Base-by-base conservation (phyloP, 345 rosid genomes). In the Geranium brycei region DNA sequence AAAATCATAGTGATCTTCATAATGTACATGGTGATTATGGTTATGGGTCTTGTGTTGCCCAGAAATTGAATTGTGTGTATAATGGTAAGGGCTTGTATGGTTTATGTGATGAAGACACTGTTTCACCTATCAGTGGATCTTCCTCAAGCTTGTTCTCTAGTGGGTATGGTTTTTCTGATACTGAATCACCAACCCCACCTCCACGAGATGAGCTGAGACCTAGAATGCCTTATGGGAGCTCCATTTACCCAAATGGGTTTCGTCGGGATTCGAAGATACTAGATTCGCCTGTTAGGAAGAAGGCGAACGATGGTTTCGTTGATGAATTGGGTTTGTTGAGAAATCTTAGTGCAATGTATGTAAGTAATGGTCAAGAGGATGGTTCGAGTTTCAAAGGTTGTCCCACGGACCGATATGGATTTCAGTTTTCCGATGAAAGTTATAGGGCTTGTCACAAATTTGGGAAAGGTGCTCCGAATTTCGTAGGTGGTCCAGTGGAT, bases 161-260 rank as follows among this genome's bases (percentile, higher is more conserved):
- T 60, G 83, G 79, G 11, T 71, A 66, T 15, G 73, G 69, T 69
- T 71, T 76, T 7, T 67, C 82, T 13, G 82, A 77, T 2, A 70
- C 53, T 47, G 53, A 13, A 6, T 47, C 53, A 47, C 1, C 15
- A 41, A 41, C 51, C 51, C 51, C 51, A 11, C 51, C 51, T 41
- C 51, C 51, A 41, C 80, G 1, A 74, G 69, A 69, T 57, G 72
- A 59, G 74, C 78, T 0, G 58, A 70, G 1, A 67, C 79, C 1
- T 69, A 76, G 63, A 66, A 71, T 71, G 18, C 6, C 78, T 58
- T 58, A 31, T 64, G 61, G 35, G 12, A 30, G 5, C 23, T 47
- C 58, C 14, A 5, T 16, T 65, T 35, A 6, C 68, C 58, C 69
- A 19, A 23, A 19, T 23, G 69, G 62, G 59, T 69, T 76, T 7